Evolutionary conservation across 208 protist species (phyloP).

Genomic region (Endotrypanum monterogeii): DNA sequence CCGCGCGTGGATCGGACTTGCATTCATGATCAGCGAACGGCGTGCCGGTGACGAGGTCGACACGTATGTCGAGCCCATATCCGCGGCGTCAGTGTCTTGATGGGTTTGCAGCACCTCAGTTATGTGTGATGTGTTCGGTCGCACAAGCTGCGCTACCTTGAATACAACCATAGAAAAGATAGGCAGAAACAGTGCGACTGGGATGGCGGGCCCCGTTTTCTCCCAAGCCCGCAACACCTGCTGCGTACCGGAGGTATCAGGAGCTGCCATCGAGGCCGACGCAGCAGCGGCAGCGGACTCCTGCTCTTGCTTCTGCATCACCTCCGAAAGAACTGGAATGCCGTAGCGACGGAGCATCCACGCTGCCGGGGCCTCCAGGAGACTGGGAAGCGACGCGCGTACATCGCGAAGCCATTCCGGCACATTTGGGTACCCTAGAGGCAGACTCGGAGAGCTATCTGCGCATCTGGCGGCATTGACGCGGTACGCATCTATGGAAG

Average conservation of each 20-base stretch:
- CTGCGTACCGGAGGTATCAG: slow-evolving; percentile 26
- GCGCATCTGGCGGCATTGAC: background rate
- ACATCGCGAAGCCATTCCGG: slow-evolving; percentile 67
- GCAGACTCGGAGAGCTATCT: slow-evolving; percentile 19
- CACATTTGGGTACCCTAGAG: slow-evolving; percentile 47
- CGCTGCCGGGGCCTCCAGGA: slow-evolving; percentile 61
- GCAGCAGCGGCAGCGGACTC: slow-evolving; percentile 18
- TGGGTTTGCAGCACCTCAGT: slow-evolving; percentile 25
- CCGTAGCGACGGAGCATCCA: slow-evolving; percentile 44
- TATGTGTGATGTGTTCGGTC: slow-evolving; percentile 11
- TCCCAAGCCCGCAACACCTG: slow-evolving; percentile 38
- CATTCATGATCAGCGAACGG: slow-evolving; percentile 15
- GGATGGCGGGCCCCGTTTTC: slow-evolving; percentile 58
- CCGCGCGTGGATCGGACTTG: slow-evolving; percentile 16
- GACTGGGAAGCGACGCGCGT: slow-evolving; percentile 53
- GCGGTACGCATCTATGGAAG: background rate
- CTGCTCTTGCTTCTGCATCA: slow-evolving; percentile 39
- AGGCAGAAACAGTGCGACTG: slow-evolving; percentile 68
- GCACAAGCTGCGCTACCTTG: slow-evolving; percentile 31
- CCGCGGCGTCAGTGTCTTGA: slow-evolving; percentile 16
- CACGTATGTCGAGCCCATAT: slow-evolving; percentile 9
- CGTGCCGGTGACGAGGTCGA: slow-evolving; percentile 19
- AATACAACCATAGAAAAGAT: slow-evolving; percentile 64
- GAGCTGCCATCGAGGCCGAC: slow-evolving; percentile 9
- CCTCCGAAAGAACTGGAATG: slow-evolving; percentile 65